Conservation (phyloP, 257 asterid species). For the Cruciata laevipes region DNA sequence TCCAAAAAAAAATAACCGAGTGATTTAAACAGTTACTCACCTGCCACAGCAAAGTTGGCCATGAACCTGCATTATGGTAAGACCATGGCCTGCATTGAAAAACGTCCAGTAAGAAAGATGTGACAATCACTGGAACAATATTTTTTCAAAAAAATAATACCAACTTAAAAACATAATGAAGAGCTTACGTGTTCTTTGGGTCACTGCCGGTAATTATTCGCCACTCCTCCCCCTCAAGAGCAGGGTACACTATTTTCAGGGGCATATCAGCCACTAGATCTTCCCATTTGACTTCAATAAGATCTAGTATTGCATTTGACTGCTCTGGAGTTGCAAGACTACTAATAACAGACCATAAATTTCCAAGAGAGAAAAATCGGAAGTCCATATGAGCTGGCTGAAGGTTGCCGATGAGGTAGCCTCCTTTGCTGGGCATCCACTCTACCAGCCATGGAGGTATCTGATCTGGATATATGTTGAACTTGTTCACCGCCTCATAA, state of each 20-base stretch:
- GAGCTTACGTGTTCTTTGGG: constrained; percentile 69
- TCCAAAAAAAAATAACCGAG: background rate
- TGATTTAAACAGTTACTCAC: constrained; percentile 18
- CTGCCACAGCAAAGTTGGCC: constrained; percentile 94
- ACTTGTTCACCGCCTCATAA: constrained; percentile 73
- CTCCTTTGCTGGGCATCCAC: constrained; percentile 74
- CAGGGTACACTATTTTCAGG: constrained; percentile 71
- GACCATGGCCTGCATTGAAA: constrained; percentile 75
- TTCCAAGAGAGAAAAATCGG: constrained; percentile 75
- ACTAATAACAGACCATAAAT: constrained; percentile 62
- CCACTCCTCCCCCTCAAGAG: constrained; percentile 77
- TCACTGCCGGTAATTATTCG: constrained; percentile 71
- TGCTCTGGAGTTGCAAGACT: constrained; percentile 65
- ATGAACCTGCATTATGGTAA: constrained; percentile 79
- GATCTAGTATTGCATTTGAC: constrained; percentile 67
- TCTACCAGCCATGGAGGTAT: constrained; percentile 83
- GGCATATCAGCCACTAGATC: constrained; percentile 77
- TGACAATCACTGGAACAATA: background rate
- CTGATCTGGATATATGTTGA: constrained; percentile 81
- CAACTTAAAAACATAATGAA: constrained; percentile 2
- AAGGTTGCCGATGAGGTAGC: constrained; percentile 68
- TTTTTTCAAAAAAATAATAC: background rate
- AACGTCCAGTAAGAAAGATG: constrained; percentile 11
- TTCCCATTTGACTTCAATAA: constrained; percentile 66
- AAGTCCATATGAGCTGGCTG: constrained; percentile 94